Evolutionary conservation across 2,329 filamentous ascomycete species (phyloP), one percentile per base, ranked within the genome.

Genomic region (Pseudophaeomoniella oleicola): DNA sequence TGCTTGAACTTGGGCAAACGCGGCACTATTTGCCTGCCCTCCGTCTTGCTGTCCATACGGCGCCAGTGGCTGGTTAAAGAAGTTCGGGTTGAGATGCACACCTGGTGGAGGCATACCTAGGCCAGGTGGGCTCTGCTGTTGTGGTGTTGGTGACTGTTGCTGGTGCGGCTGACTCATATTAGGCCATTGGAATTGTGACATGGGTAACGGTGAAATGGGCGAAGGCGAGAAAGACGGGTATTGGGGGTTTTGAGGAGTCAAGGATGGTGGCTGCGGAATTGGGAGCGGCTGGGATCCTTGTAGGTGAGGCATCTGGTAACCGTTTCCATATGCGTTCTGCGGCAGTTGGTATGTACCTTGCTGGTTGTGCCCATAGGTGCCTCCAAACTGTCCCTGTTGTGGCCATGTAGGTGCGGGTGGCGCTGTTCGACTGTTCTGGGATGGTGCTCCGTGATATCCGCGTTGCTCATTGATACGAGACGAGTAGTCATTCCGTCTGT

Each of bases 21-120:
- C 53, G 47, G 57, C 53, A 14, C 48, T 43, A 30, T 2, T 43
- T 27, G 22, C 36, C 27, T 35, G 46, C 44, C 30, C 39, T 38
- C 3, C 44, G 42, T 16, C 16, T 5, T 41, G 43, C 34, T 50
- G 46, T 16, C 50, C 44, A 34, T 51, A 50, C 34, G 52, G 46
- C 19, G 49, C 48, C 29, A 53, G 50, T 17, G 55, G 57, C 41
- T 61, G 50, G 43, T 67, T 64, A 39, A 77, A 62, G 49, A 78
- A 69, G 2, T 68, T 64, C 3, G 73, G 73, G 44, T 75, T 76
- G 40, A 75, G 64, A 44, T 71, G 71, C 6, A 66, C 58, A 42
- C 64, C 58, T 32, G 53, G 52, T 22, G 57, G 52, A 12, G 60
- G 50, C 30, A 58, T 43, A 32, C 45, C 44, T 22, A 58, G 32